Percentiles rank a stretch among this genome's conserved stretches.
Conservation (phyloP, 2,329 filamentous ascomycete genomes). For the Microsporum audouinii region DNA sequence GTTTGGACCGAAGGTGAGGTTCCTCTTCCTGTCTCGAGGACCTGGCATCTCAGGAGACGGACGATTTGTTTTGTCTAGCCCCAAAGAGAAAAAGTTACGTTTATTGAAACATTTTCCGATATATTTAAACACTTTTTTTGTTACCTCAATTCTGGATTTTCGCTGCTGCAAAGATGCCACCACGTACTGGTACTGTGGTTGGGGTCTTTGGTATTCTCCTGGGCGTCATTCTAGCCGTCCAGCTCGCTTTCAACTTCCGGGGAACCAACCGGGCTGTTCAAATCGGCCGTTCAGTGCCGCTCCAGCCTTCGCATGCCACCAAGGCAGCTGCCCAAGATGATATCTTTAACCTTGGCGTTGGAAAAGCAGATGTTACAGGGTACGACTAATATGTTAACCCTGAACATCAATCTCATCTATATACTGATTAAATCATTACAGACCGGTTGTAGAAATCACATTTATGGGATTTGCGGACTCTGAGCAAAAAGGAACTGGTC, state of each 20-base stretch:
- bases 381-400: conserved; percentile 22
- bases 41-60: background rate
- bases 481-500: conserved; percentile 68
- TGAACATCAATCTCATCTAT: background rate
- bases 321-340: conserved; percentile 18
- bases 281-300: background rate
- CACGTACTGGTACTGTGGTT: background rate
- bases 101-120: background rate
- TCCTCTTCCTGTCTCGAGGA: background rate
- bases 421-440: conserved; percentile 18
- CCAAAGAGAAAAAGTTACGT: background rate
- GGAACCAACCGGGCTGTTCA: conserved; percentile 1
- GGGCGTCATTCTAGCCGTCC: conserved; percentile 23
- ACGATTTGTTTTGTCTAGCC: background rate
- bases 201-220: conserved; percentile 15
- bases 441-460: conserved; percentile 79
- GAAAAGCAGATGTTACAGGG: conserved; percentile 63
- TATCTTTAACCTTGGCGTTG: conserved; percentile 54
- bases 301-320: conserved; percentile 12
- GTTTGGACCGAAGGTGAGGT: background rate
- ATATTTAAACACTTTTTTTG: background rate
- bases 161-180: background rate
- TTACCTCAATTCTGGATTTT: background rate
- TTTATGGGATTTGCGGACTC: conserved; percentile 85
- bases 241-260: conserved; percentile 18